Evolutionary conservation across 2,329 filamentous ascomycete genomes (phyloP).

Genomic region (Claviceps citrina): DNA sequence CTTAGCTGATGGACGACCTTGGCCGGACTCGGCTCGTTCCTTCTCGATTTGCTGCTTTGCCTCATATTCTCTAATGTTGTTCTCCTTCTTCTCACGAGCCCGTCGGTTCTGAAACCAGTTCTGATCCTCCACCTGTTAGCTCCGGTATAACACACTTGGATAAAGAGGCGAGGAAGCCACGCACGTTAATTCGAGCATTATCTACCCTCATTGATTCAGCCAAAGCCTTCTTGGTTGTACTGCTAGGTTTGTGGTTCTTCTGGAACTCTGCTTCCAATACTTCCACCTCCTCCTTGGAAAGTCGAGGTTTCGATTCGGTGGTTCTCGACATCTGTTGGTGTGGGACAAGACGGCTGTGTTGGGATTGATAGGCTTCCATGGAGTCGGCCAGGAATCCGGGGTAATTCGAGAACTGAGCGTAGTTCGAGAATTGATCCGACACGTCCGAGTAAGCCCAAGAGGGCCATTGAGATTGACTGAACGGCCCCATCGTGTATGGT

Average conservation of each 20-base stretch:
- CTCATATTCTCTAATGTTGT: constrained; percentile 31
- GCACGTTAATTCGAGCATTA: constrained; percentile 47
- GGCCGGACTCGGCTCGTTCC: constrained; percentile 14
- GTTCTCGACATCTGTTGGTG: constrained; percentile 25
- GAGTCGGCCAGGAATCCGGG: constrained; percentile 23
- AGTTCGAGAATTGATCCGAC: constrained; percentile 17
- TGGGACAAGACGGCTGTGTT: constrained; percentile 22
- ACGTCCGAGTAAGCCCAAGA: constrained; percentile 19
- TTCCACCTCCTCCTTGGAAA: constrained; percentile 45
- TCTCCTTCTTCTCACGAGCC: constrained; percentile 49
- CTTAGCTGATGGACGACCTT: constrained; percentile 13
- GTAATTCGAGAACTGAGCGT: constrained; percentile 20
- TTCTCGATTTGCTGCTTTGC: constrained; percentile 23
- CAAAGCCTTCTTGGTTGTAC: constrained; percentile 43
- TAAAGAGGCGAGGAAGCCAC: constrained; percentile 9
- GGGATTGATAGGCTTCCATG: constrained; percentile 22
- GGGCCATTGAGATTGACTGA: constrained; percentile 21
- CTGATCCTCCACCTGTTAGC: constrained; percentile 19
- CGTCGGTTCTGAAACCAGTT: constrained; percentile 57
- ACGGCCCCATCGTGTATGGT: constrained; percentile 17
- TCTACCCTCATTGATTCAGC: constrained; percentile 49
- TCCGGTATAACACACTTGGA: neutral
- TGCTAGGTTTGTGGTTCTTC: constrained; percentile 49
- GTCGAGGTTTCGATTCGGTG: constrained; percentile 34
- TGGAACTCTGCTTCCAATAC: constrained; percentile 45